A percentile compares a stretch with the other conserved stretches of the same genome.
Evolutionary conservation across 345 rosid genomes (phyloP).

Genomic region (Citrus unshiu): DNA sequence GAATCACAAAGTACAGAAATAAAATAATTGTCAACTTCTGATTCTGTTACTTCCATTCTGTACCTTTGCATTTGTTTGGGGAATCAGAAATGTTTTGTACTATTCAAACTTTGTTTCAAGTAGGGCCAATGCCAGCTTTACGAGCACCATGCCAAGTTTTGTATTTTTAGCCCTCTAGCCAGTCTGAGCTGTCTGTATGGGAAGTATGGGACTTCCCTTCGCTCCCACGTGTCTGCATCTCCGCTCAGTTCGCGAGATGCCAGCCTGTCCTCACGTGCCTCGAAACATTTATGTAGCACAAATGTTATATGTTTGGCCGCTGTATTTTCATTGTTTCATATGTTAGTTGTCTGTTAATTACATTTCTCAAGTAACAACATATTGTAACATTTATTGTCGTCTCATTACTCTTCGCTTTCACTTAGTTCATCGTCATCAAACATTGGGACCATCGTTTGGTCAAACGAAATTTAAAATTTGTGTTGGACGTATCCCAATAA

Average conservation of each 20-base stretch:
- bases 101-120: background rate
- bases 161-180: background rate
- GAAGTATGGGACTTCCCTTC: no score
- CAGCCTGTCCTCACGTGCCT: slow-evolving; percentile 4
- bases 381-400: background rate
- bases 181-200: background rate
- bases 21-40: background rate
- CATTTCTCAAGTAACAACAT: no score
- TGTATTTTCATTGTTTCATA: background rate
- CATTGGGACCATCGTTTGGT: background rate
- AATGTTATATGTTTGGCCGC: background rate
- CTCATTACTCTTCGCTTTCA: background rate
- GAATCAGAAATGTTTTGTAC: background rate
- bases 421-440: background rate
- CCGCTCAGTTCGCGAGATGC: background rate
- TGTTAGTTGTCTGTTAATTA: no score
- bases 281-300: background rate
- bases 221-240: slow-evolving; percentile 15
- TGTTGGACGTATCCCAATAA: background rate
- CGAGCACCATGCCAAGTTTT: background rate
- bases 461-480: background rate
- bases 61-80: background rate
- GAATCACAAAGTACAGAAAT: background rate
- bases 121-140: background rate
- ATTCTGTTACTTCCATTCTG: background rate